Evolutionary conservation across 75 land plant species (phyloP).

Genomic region (Azolla pinnata): DNA sequence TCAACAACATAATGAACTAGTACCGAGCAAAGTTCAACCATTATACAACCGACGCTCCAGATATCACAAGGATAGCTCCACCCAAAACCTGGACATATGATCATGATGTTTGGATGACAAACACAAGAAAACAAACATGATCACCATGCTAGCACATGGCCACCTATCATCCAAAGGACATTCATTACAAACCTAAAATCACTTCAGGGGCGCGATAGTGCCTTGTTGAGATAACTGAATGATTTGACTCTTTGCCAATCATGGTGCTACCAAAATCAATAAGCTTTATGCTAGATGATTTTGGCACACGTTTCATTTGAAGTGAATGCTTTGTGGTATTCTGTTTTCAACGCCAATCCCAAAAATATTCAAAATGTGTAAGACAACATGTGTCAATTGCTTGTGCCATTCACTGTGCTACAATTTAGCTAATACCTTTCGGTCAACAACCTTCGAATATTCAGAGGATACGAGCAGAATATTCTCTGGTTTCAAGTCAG

Average conservation of each 20-base stretch:
- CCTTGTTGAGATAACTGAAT: constrained; percentile 60
- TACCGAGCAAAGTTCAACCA: constrained; percentile 33
- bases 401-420: background rate
- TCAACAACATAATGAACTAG: background rate
- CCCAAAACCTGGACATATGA: constrained; percentile 21
- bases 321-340: constrained; percentile 6
- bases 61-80: constrained; percentile 28
- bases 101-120: background rate
- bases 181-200: constrained; percentile 51
- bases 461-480: constrained; percentile 75
- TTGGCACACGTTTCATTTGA: constrained; percentile 31
- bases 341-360: background rate
- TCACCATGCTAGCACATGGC: background rate
- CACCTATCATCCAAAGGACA: background rate
- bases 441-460: constrained; percentile 47
- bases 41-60: constrained; percentile 33
- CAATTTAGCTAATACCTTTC: constrained; percentile 33
- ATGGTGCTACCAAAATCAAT: constrained; percentile 89
- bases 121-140: background rate
- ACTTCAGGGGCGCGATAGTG: constrained; percentile 89
- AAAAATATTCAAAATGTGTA: background rate
- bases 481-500: constrained; percentile 89
- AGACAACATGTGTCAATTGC: background rate
- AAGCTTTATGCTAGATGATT: constrained; percentile 61
- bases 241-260: constrained; percentile 56